A percentile compares a stretch with the other conserved stretches of the same genome.
phyloP scores from a whole-genome alignment of 176 grass and related monocot genomes.

The Aegilops umbellulata region DNA sequence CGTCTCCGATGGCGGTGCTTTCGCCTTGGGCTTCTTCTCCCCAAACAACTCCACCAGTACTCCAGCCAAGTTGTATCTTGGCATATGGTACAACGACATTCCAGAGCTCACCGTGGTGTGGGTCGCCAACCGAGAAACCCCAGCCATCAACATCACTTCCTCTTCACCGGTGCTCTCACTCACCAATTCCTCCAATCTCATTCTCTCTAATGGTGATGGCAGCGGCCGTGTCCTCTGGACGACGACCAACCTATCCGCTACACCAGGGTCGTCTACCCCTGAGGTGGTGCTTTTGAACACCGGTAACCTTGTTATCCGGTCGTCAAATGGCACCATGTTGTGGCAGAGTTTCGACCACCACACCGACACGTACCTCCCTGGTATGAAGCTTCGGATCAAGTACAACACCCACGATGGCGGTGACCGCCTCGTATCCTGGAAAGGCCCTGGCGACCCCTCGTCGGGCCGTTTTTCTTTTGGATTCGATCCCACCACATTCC shows the following conservation, averaged over 20 bases:
- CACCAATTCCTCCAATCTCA: not conserved
- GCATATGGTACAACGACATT: not conserved
- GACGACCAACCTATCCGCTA: fast-evolving
- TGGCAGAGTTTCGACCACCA: conserved; percentile 46
- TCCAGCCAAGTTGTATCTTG: not conserved
- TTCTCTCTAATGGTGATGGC: not conserved
- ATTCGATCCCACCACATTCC: fast-evolving
- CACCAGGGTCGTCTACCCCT: fast-evolving
- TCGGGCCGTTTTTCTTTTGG: not conserved
- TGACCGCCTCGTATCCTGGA: not conserved
- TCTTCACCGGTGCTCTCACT: not conserved
- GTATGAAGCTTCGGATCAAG: not conserved
- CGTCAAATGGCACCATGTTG: not conserved
- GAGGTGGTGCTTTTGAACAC: not conserved
- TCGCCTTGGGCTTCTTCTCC: not conserved
- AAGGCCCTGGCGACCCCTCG: fast-evolving
- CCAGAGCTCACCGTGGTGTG: not conserved
- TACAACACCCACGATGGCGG: fast-evolving
- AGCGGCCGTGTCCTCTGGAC: not conserved
- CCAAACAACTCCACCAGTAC: not conserved
- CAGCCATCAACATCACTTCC: not conserved
- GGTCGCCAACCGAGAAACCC: not conserved
- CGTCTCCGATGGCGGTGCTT: not conserved
- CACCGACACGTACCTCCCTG: not conserved
- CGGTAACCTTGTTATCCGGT: conserved; percentile 37